Conservation (phyloP, 2,329 filamentous ascomycete genomes). For the Tolypocladium tropicale region DNA sequence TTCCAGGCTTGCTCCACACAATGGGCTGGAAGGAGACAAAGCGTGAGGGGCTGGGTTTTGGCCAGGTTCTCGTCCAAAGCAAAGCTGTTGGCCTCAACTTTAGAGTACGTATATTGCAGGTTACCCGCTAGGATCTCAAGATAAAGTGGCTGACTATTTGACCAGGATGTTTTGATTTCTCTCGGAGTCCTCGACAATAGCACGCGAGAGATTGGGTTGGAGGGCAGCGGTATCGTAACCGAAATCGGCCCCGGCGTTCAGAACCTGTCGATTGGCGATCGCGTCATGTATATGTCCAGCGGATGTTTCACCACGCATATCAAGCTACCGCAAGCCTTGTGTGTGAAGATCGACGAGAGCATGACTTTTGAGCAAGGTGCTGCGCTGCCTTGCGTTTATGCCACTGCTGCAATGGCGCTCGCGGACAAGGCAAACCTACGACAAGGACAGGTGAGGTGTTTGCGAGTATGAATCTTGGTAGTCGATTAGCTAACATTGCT, state of each 20-base stretch:
- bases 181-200: conserved; percentile 16
- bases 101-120: conserved; percentile 4
- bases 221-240: conserved; percentile 19
- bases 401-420: conserved; percentile 22
- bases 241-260: conserved; percentile 15
- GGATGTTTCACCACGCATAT: conserved; percentile 17
- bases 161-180: conserved; percentile 27
- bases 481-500: background rate
- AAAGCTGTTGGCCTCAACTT: conserved; percentile 15
- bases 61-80: conserved; percentile 5
- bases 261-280: conserved; percentile 21
- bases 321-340: conserved; percentile 10
- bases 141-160: background rate
- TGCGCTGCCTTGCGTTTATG: conserved; percentile 22
- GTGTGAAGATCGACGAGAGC: conserved; percentile 21
- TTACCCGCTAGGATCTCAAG: too few species aligned
- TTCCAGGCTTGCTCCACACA: conserved; percentile 2
- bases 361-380: conserved; percentile 25
- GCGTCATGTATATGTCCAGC: conserved; percentile 15
- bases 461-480: background rate
- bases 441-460: conserved; percentile 8
- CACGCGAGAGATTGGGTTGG: conserved; percentile 14
- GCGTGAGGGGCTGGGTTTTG: background rate
- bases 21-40: conserved; percentile 1
- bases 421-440: conserved; percentile 17